Evolutionary conservation across 495 filamentous ascomycete genomes (phyloP), one percentile per base, ranked within the genome.

Genomic region (Neurospora sp.): DNA sequence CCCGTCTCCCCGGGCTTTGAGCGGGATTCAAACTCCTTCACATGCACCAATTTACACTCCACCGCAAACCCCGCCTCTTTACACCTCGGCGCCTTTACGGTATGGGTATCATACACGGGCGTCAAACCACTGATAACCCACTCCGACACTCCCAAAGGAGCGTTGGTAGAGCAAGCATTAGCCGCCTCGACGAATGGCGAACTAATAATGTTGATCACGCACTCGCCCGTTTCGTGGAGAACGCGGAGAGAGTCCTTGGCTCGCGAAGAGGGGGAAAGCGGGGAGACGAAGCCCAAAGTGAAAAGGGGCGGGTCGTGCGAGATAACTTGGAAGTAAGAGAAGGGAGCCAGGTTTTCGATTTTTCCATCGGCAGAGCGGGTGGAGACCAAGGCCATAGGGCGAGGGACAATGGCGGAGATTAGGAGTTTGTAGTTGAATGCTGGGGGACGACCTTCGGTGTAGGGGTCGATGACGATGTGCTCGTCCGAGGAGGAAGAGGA

Each of bases 241-340:
- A 97, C 96, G 76, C 83, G 84, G 74, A 96, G 81, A 24, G 90
- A 90, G 78, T 98, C 95, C 80, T 97, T 97, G 75, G 85, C 81
- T 2, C 24, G 24, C 10, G 79, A 79, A 0, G 84, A 82, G 19
- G 70, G 72, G 4, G 86, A 85, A 13, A 89, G 80, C 69, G 85
- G 78, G 4, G 84, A 84, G 0, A 87, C 85, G 79, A 93, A 92
- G 8, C 96, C 93, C 21, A 98, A 82, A n/a, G 86, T 85, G 82
- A 98, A 96, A 37, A 97, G 84, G 1, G 96, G 96, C 3, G 96
- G 95, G 80, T 98, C 95, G 79, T 96, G 93, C 77, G 90, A 90
- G 76, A 97, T 87, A 11, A 98, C 79, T 73, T 93, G 88, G 74
- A 93, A 91, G 84, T 96, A 97, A 75, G 88, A 91, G 84, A 94